Base-by-base conservation (phyloP, 2,329 filamentous ascomycete genomes). In the Penicillium sp. region DNA sequence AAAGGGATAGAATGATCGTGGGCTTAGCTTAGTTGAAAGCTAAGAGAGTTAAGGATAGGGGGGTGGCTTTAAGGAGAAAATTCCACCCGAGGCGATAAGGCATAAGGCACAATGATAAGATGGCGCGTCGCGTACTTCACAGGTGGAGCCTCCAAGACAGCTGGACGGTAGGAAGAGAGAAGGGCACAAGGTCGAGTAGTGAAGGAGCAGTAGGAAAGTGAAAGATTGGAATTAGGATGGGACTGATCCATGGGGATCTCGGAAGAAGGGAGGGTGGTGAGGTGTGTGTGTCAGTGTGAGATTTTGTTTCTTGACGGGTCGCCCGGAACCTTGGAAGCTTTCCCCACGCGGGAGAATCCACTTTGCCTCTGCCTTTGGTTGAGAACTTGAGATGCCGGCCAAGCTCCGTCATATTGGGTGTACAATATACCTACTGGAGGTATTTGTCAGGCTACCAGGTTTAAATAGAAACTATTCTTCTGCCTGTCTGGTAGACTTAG, bases 291-390 rank as follows among this genome's bases (percentile, higher is more conserved):
- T n/a, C n/a, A n/a, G n/a, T n/a, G 40, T 47, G 28, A 45, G 30
- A 50, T 44, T 28, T 59, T 61, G 47, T 60, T 57, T 56, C 56
- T 59, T 53, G 49, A 58, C 65, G 65, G 65, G 56, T 67, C 63
- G 53, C 56, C 33, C 64, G 65, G 65, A 67, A 66, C 64, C 59
- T 61, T 66, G 65, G 64, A 60, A 65, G 62, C 65, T 68, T 68
- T 63, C 65, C 64, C 63, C 65, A 66, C 65, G 63, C 56, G 55
- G 53, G 35, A 60, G 53, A 49, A 53, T 65, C 58, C 59, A 64
- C 54, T 40, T 42, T 22, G 24, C 24, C 15, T n/a, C n/a, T n/a
- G n/a, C n/a, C n/a, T 24, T 44, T 19, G 26, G 19, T 30, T 40
- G 51, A 35, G n/a, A n/a, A n/a, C n/a, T 35, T 51, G 47, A 35